A percentile compares a stretch with the other conserved stretches of the same genome.
Conservation (phyloP, 352 stramenopile species). For the Phytophthora chlamydospora region DNA sequence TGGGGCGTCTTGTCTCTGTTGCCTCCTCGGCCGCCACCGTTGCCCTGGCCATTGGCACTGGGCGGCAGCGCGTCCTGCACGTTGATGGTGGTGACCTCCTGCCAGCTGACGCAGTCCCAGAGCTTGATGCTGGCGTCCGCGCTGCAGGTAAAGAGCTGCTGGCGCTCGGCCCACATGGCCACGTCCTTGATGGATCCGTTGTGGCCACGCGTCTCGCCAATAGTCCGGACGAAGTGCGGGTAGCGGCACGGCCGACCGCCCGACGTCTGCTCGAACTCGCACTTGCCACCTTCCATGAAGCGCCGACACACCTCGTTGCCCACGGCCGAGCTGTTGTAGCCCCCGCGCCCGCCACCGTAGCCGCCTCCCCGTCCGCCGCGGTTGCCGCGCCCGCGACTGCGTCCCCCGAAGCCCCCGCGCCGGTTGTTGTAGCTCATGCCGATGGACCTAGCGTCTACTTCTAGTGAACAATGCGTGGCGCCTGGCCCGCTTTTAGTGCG, state of each 20-base stretch:
- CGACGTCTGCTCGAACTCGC: conserved; percentile 55
- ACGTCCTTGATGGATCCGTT: conserved; percentile 79
- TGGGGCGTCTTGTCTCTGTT: conserved; percentile 29
- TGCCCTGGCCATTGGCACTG: conserved; percentile 14
- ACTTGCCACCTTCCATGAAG: conserved; percentile 73
- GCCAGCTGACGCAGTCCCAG: conserved; percentile 84
- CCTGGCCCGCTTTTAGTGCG: background rate
- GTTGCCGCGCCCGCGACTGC: conserved; percentile 58
- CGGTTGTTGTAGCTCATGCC: conserved; percentile 75
- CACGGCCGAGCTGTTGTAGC: conserved; percentile 31
- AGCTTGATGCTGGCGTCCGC: conserved; percentile 80
- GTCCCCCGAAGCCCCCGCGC: conserved; percentile 62
- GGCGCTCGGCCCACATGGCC: conserved; percentile 67
- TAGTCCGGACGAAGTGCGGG: conserved; percentile 86
- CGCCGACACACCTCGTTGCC: conserved; percentile 75
- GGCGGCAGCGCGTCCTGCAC: conserved; percentile 43
- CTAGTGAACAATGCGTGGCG: conserved; percentile 4
- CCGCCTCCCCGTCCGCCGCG: conserved; percentile 33
- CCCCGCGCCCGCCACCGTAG: conserved; percentile 38
- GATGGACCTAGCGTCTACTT: background rate
- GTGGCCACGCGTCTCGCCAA: conserved; percentile 81
- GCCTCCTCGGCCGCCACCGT: conserved; percentile 9
- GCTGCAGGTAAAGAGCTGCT: conserved; percentile 82
- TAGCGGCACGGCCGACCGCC: conserved; percentile 62
- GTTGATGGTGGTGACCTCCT: conserved; percentile 78